Evolutionary conservation across 768 basidiomycete species (phyloP).

Genomic region (Phaffia australis): DNA sequence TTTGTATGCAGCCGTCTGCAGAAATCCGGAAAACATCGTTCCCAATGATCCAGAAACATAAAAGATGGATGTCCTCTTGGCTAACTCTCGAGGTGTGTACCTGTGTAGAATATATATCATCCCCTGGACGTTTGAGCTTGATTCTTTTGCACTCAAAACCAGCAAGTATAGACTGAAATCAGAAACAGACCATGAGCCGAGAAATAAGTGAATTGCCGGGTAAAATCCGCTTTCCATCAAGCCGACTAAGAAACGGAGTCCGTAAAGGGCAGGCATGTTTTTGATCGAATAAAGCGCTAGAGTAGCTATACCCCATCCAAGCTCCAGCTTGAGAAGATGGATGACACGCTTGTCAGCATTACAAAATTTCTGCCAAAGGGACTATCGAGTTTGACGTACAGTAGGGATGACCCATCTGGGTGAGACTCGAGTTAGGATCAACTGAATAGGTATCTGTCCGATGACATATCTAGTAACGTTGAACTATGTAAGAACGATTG

Average conservation of each 20-base stretch:
- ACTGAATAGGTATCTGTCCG: slow-evolving; percentile 28
- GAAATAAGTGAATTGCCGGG: slow-evolving; percentile 34
- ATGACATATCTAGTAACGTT: slow-evolving; percentile 4
- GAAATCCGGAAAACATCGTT: slow-evolving; percentile 55
- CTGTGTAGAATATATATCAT: not conserved
- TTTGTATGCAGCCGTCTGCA: slow-evolving; percentile 57
- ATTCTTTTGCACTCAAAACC: not conserved
- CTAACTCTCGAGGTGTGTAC: slow-evolving; percentile 34
- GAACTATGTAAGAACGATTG: too few relatives aligned
- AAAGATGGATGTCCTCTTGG: slow-evolving; percentile 34
- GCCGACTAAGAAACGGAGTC: slow-evolving; percentile 34
- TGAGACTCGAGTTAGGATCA: slow-evolving; percentile 31
- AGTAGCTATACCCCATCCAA: slow-evolving; percentile 33
- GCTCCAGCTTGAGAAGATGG: slow-evolving; percentile 12
- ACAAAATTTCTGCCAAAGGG: not conserved
- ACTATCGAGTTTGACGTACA: not conserved
- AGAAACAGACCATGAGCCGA: slow-evolving; percentile 29
- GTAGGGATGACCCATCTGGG: slow-evolving; percentile 34
- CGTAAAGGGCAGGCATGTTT: slow-evolving; percentile 30
- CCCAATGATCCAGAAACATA: slow-evolving; percentile 54
- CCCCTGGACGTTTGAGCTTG: not conserved
- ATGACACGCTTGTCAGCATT: too few relatives aligned
- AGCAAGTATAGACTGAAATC: not conserved
- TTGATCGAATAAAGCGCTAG: slow-evolving; percentile 32
- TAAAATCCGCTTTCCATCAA: slow-evolving; percentile 34